Evolutionary conservation across 2,329 filamentous ascomycete genomes (phyloP).

Genomic region (Leptographium galeiforme): DNA sequence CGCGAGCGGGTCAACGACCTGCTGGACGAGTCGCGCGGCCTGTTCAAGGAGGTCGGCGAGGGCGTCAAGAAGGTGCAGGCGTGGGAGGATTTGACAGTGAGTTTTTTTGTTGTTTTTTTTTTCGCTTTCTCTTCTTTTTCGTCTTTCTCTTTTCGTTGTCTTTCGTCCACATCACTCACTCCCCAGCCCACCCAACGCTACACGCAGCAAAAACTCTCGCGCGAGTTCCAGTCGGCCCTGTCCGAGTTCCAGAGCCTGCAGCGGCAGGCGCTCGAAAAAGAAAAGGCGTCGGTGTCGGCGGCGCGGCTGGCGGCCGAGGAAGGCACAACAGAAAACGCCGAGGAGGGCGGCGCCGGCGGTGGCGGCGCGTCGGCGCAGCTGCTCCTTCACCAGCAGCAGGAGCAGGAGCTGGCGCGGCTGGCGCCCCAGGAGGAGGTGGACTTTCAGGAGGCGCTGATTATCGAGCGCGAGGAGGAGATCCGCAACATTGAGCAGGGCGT

Average conservation of each 20-base stretch:
- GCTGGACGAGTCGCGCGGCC: slow-evolving; percentile 71
- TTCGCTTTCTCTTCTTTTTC: neutral
- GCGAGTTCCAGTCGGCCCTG: slow-evolving; percentile 80
- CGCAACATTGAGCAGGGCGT: slow-evolving; percentile 95
- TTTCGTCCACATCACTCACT: neutral
- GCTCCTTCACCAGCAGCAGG: slow-evolving; percentile 48
- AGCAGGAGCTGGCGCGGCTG: slow-evolving; percentile 65
- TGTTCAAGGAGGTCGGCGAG: slow-evolving; percentile 86
- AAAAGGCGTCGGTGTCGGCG: slow-evolving; percentile 72
- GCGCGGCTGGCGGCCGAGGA: slow-evolving; percentile 68
- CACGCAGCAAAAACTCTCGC: slow-evolving; percentile 86
- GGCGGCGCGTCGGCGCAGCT: slow-evolving; percentile 33
- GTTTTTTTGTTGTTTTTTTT: slow-evolving; percentile 15
- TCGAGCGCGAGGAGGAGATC: slow-evolving; percentile 93
- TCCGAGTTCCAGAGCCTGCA: slow-evolving; percentile 90
- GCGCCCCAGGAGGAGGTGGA: slow-evolving; percentile 91
- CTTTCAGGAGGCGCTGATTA: slow-evolving; percentile 90
- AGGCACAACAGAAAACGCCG: slow-evolving; percentile 19
- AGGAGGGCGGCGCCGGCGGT: slow-evolving; percentile 14
- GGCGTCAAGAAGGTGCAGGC: slow-evolving; percentile 83
- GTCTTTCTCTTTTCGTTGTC: neutral
- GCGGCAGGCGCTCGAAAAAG: slow-evolving; percentile 78
- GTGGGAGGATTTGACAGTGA: slow-evolving; percentile 72
- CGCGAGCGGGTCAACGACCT: slow-evolving; percentile 81
- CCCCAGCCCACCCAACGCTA: slow-evolving; percentile 83